A percentile compares a stretch with the other conserved stretches of the same genome.
phyloP scores from a whole-genome alignment of 768 basidiomycete species.

The Phaffia australis region DNA sequence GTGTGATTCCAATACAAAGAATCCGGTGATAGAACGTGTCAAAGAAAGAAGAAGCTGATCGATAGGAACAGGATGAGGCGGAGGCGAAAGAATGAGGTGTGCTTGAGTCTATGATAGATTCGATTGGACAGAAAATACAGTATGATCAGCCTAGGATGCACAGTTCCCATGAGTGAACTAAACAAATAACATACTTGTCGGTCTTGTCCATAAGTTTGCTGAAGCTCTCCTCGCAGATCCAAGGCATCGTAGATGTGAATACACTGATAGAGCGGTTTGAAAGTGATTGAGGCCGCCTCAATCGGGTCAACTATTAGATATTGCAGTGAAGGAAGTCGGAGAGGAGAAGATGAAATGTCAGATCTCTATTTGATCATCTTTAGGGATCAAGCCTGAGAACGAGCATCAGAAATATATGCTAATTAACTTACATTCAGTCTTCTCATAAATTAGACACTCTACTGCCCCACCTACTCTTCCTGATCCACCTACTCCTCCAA shows the following conservation, averaged over 20 bases:
- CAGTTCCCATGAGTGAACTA: neutral
- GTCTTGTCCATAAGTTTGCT: conserved; percentile 90
- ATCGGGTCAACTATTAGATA: conserved; percentile 43
- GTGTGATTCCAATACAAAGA: conserved; percentile 91
- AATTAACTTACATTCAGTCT: conserved; percentile 69
- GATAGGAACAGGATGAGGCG: conserved; percentile 31
- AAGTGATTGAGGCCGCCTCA: conserved; percentile 51
- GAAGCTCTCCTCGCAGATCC: conserved; percentile 79
- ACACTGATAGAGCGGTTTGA: conserved; percentile 88
- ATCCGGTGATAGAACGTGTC: conserved; percentile 88
- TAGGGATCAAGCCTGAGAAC: neutral
- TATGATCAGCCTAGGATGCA: neutral
- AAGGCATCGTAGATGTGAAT: conserved; percentile 92
- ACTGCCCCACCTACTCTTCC: conserved; percentile 52
- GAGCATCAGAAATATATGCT: neutral
- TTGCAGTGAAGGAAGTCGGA: conserved; percentile 85
- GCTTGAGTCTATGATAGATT: conserved; percentile 68
- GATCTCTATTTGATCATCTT: neutral
- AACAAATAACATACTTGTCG: conserved; percentile 52
- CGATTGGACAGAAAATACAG: neutral
- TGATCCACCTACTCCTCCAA: neutral
- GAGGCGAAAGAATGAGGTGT: conserved; percentile 66
- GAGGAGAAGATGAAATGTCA: neutral
- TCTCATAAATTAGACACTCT: conserved; percentile 66
- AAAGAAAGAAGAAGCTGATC: conserved; percentile 52